Percentiles rank a stretch among this genome's conserved stretches.
phyloP scores from a whole-genome alignment of 108 stramenopile species.

The Cyclostephanos tholiformis region DNA sequence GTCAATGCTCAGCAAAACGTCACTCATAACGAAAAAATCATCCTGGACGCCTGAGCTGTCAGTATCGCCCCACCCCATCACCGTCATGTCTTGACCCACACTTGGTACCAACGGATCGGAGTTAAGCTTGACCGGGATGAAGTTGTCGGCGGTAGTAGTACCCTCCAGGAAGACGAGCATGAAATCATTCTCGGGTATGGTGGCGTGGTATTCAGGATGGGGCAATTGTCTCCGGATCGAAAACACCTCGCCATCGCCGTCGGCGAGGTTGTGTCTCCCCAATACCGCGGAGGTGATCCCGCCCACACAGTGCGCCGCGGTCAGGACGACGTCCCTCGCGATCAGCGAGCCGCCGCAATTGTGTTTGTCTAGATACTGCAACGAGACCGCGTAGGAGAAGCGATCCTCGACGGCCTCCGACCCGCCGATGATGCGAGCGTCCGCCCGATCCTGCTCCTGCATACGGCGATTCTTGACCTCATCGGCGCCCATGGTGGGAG shows the following conservation, averaged over 20 bases:
- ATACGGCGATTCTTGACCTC: too few species aligned
- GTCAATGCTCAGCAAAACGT: slow-evolving; percentile 15
- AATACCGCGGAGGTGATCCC: slow-evolving; percentile 4
- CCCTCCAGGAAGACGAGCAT: slow-evolving; percentile 23
- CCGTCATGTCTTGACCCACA: slow-evolving; percentile 36
- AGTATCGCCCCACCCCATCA: slow-evolving; percentile 58
- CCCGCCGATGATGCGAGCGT: too few species aligned
- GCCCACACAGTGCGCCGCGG: too few species aligned
- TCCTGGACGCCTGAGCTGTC: too few species aligned
- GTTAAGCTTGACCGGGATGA: slow-evolving; percentile 33
- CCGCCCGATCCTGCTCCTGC: too few species aligned
- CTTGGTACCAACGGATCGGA: slow-evolving; percentile 31
- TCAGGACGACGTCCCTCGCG: neutral
- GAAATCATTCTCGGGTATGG: slow-evolving; percentile 24
- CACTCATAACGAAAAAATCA: too few species aligned
- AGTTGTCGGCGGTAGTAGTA: neutral
- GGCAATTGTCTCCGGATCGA: slow-evolving; percentile 1
- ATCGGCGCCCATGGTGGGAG: too few species aligned
- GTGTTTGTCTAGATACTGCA: slow-evolving; percentile 21
- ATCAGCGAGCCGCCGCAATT: slow-evolving; percentile 27
- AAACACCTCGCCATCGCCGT: slow-evolving; percentile 18
- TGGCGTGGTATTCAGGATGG: slow-evolving; percentile 10
- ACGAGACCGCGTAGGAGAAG: too few species aligned
- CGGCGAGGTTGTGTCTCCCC: slow-evolving; percentile 11
- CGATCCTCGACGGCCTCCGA: too few species aligned